Percentiles rank a stretch among this genome's conserved stretches.
Conservation (phyloP, 2,329 filamentous ascomycete species). For the Aschersonia sp. region DNA sequence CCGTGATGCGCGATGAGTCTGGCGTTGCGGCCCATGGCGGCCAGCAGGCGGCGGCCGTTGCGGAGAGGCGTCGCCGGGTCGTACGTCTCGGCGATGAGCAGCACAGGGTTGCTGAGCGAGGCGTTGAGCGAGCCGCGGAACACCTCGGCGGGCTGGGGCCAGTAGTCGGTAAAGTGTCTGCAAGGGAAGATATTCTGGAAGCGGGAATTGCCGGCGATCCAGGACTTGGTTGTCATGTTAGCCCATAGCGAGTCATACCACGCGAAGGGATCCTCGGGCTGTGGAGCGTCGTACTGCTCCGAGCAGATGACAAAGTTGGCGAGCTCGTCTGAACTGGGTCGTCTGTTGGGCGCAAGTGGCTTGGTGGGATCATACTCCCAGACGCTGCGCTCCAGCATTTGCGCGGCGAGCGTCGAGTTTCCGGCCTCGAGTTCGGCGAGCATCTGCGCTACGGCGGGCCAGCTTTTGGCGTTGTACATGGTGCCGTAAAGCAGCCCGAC, state of each 20-base stretch:
- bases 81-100: conserved; percentile 33
- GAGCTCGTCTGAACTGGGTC: conserved; percentile 24
- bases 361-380: conserved; percentile 28
- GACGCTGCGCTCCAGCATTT: conserved; percentile 18
- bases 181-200: conserved; percentile 31
- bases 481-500: conserved; percentile 23
- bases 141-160: conserved; percentile 30
- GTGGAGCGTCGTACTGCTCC: conserved; percentile 28
- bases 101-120: conserved; percentile 26
- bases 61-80: conserved; percentile 35
- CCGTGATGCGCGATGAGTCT: conserved; percentile 32
- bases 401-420: conserved; percentile 26
- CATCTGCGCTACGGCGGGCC: conserved; percentile 25
- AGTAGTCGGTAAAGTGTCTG: conserved; percentile 28
- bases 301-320: conserved; percentile 26
- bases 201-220: conserved; percentile 31
- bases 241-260: conserved; percentile 32
- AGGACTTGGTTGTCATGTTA: conserved; percentile 29
- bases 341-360: conserved; percentile 12
- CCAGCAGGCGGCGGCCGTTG: conserved; percentile 27
- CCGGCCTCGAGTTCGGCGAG: conserved; percentile 28
- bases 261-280: conserved; percentile 20
- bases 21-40: conserved; percentile 33
- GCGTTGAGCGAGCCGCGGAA: conserved; percentile 30
- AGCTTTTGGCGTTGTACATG: conserved; percentile 28